Evolutionary conservation across 1,284 basidiomycete genomes (phyloP).

Genomic region (Pseudozyma flocculosa): DNA sequence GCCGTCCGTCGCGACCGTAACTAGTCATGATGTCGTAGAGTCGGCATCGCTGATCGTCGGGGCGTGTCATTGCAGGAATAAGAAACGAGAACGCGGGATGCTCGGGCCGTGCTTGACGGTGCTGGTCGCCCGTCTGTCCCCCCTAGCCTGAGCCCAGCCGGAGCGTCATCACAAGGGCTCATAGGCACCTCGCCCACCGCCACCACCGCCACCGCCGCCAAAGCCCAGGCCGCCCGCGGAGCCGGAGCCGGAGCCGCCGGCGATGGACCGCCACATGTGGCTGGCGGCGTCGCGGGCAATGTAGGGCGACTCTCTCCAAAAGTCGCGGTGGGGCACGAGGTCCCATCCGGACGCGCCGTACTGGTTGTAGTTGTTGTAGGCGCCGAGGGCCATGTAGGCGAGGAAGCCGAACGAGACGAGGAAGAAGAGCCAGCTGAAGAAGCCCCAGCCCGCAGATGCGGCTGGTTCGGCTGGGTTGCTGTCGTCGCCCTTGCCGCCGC

Average conservation of each 20-base stretch:
- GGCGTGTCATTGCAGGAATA: no score
- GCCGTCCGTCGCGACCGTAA: no score
- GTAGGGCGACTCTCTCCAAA: constrained; percentile 49
- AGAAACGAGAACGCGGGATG: no score
- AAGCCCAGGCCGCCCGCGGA: no score
- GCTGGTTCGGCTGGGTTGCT: neutral
- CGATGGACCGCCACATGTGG: constrained; percentile 28
- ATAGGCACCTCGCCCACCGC: constrained; percentile 29
- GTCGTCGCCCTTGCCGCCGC: constrained; percentile 5
- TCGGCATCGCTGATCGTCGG: no score
- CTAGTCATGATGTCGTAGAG: no score
- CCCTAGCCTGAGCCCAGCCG: no score
- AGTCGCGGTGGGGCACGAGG: constrained; percentile 45
- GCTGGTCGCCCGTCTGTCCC: no score
- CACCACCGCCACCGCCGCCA: constrained; percentile 18
- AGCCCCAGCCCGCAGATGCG: constrained; percentile 21
- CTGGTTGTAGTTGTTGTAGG: constrained; percentile 49
- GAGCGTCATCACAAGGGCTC: no score
- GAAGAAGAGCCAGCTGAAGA: constrained; percentile 39
- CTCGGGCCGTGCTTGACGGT: no score
- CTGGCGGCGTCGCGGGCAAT: constrained; percentile 29
- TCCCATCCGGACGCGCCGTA: constrained; percentile 53
- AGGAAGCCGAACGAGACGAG: constrained; percentile 15
- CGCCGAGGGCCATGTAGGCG: constrained; percentile 38
- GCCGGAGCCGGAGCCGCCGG: constrained; percentile 15